Conservation (phyloP, 83 land plant species). For the Diphasiastrum complanatum region DNA sequence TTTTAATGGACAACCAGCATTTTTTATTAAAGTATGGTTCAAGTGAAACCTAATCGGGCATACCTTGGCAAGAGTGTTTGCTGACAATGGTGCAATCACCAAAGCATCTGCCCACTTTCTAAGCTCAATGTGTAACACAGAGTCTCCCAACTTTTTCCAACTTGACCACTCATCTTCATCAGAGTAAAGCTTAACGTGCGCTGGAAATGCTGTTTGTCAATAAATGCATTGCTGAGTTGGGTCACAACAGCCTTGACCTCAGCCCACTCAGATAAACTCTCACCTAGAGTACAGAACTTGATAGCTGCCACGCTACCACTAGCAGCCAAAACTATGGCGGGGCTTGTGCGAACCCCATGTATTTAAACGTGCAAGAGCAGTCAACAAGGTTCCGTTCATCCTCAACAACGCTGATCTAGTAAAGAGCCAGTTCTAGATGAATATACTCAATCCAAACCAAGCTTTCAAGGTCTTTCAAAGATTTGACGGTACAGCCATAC, state of each 20-base stretch:
- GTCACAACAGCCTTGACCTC: conserved; percentile 87
- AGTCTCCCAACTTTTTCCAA: conserved; percentile 82
- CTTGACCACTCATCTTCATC: conserved; percentile 93
- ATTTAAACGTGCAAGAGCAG: too few relatives aligned
- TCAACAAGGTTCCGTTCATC: too few relatives aligned
- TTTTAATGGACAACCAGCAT: too few relatives aligned
- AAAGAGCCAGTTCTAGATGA: too few relatives aligned
- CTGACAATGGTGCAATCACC: conserved; percentile 91
- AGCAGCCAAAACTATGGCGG: conserved; percentile 78
- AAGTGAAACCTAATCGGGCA: too few relatives aligned
- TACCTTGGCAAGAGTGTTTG: conserved; percentile 95
- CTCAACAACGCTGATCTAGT: too few relatives aligned
- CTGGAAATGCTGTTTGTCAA: conserved; percentile 61
- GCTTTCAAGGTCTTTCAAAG: too few relatives aligned
- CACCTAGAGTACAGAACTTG: conserved; percentile 73
- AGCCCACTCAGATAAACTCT: conserved; percentile 77
- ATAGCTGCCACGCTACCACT: conserved; percentile 96
- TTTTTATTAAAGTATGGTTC: too few relatives aligned
- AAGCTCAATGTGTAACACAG: conserved; percentile 86
- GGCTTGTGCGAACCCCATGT: conserved; percentile 45
- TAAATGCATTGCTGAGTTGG: conserved; percentile 72
- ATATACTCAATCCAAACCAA: too few relatives aligned
- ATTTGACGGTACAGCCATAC: too few relatives aligned
- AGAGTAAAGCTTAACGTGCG: conserved; percentile 59
- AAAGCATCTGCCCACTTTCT: conserved; percentile 90